Percentiles rank a stretch among this genome's conserved stretches.
phyloP scores from a whole-genome alignment of 805 yeast genomes.

The Nakazawaea molendinolei region DNA sequence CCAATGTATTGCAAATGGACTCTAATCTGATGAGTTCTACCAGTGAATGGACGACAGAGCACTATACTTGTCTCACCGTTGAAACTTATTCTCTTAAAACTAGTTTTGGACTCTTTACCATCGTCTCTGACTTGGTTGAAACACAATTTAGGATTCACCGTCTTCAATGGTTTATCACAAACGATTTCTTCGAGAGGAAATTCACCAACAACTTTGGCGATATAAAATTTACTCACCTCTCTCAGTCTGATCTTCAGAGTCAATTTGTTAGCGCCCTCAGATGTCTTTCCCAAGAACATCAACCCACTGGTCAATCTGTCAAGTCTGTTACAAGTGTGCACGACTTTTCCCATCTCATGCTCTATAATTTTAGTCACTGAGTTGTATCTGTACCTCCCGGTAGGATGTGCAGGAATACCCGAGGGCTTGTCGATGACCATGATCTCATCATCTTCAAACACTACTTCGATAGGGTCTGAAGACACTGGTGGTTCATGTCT shows the following conservation, averaged over 20 bases:
- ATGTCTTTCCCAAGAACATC: conserved; percentile 82
- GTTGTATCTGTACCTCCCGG: conserved; percentile 74
- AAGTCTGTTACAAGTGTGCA: conserved; percentile 81
- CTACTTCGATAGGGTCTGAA: conserved; percentile 52
- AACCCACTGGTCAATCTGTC: conserved; percentile 91
- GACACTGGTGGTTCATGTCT: conserved; percentile 88
- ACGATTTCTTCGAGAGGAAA: conserved; percentile 56
- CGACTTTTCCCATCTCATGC: conserved; percentile 56
- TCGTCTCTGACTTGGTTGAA: conserved; percentile 47
- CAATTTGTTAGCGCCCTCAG: conserved; percentile 71
- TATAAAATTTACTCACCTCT: conserved; percentile 71
- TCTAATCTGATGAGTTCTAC: conserved; percentile 92
- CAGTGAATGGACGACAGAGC: conserved; percentile 80
- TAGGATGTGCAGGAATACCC: conserved; percentile 94
- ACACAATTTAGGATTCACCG: conserved; percentile 69
- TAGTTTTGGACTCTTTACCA: conserved; percentile 73
- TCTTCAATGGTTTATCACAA: conserved; percentile 63
- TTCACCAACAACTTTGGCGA: conserved; percentile 83
- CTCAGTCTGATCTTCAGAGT: conserved; percentile 68
- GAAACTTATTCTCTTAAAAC: conserved; percentile 59
- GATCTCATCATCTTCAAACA: conserved; percentile 66
- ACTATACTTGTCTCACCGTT: conserved; percentile 69
- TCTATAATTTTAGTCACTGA: conserved; percentile 74
- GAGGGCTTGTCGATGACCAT: conserved; percentile 89
- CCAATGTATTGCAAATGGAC: conserved; percentile 91